These are phyloP conservation scores for Paramecium primaurelia DNA, from an alignment of 73 alveolate genomes.

Conservation along the genomic window DNA sequence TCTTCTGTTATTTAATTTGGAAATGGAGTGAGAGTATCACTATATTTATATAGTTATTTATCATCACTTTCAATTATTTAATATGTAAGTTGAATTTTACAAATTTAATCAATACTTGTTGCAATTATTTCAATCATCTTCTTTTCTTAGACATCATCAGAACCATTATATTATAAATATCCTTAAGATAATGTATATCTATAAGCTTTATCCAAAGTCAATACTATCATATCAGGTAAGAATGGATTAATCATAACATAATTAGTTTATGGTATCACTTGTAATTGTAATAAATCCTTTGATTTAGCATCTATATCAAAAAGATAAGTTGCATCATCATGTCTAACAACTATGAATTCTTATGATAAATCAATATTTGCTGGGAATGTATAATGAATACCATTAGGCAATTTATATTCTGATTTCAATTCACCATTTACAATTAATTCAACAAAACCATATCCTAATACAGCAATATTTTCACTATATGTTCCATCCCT, in stretches of 20 bases:
- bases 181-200: conserved; percentile 18
- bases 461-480: not conserved
- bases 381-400: not conserved
- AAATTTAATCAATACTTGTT: not conserved
- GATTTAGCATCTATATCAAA: not conserved
- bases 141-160: not conserved
- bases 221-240: conserved; percentile 8
- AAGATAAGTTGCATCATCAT: not conserved
- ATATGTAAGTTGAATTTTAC: not conserved
- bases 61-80: not conserved
- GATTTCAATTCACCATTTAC: not conserved
- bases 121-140: not conserved
- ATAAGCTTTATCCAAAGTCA: not conserved
- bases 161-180: not conserved
- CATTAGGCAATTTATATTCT: not conserved
- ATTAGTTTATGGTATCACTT: not conserved
- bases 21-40: not conserved
- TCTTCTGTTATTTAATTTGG: not conserved
- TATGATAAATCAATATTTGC: not conserved
- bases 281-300: not conserved
- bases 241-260: not conserved
- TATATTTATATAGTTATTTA: not conserved
- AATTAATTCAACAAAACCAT: not conserved
- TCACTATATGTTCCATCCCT: not conserved
- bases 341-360: not conserved